Percentiles rank a stretch among this genome's conserved stretches.
Conservation (phyloP, 345 rosid genomes). For the Pseudoturritis turrita region DNA sequence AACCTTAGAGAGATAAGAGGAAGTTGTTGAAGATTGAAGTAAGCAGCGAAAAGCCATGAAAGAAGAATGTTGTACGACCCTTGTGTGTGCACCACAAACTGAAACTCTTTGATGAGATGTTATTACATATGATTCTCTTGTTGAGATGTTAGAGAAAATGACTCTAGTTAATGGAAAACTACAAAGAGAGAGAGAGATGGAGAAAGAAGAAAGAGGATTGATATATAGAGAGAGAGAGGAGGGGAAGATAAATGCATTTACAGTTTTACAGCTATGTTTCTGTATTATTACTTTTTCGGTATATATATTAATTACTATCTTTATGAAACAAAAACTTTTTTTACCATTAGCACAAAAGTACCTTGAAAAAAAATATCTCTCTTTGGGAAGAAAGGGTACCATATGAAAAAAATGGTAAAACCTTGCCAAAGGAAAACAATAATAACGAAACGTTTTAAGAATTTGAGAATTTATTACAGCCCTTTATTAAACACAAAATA, state of each 20-base stretch:
- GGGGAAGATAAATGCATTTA: not conserved
- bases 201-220: not conserved
- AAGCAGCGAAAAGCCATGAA: conserved; percentile 25
- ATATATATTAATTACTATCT: not conserved
- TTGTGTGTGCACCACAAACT: not conserved
- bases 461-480: not conserved
- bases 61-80: conserved; percentile 3
- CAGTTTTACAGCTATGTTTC: not conserved
- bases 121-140: not conserved
- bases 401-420: not conserved
- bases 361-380: not conserved
- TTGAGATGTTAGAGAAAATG: not conserved
- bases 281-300: not conserved
- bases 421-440: not conserved
- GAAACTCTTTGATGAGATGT: not conserved
- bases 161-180: not conserved
- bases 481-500: not conserved
- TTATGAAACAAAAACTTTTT: not conserved
- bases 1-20: conserved; percentile 20
- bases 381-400: not conserved
- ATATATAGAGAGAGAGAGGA: not conserved
- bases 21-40: conserved; percentile 8
- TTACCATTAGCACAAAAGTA: not conserved
- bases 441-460: not conserved
- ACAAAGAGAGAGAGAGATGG: not conserved